A percentile compares a stretch with the other conserved stretches of the same genome.
Conservation (phyloP, 2,329 filamentous ascomycete genomes). For the Didymella arachidicola region DNA sequence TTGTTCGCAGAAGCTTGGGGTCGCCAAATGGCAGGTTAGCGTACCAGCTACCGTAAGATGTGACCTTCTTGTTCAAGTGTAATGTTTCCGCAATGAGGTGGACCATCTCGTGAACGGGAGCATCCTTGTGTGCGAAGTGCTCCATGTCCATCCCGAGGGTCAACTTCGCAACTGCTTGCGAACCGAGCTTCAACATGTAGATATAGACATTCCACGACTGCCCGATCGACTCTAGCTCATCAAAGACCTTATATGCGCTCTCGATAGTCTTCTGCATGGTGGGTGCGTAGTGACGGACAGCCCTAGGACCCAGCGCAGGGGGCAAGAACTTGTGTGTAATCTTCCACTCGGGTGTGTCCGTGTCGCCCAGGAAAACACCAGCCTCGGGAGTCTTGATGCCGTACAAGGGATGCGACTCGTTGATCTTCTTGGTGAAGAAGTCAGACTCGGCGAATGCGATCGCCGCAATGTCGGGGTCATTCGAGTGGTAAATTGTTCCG, state of each 20-base stretch:
- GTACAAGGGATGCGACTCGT: conserved; percentile 40
- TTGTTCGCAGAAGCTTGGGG: conserved; percentile 47
- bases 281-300: conserved; percentile 67
- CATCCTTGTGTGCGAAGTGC: conserved; percentile 54
- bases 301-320: conserved; percentile 65
- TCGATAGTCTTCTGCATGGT: conserved; percentile 65
- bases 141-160: conserved; percentile 56
- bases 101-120: conserved; percentile 62
- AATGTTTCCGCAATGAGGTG: conserved; percentile 60
- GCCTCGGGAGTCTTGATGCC: conserved; percentile 44
- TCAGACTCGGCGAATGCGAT: conserved; percentile 46
- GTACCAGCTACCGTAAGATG: conserved; percentile 65
- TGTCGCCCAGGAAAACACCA: conserved; percentile 53
- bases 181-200: conserved; percentile 60
- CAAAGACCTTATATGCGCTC: conserved; percentile 58
- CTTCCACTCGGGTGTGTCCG: conserved; percentile 60
- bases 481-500: conserved; percentile 44
- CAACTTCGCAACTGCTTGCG: conserved; percentile 56
- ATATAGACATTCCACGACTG: conserved; percentile 59
- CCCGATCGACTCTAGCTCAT: conserved; percentile 56
- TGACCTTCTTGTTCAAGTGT: conserved; percentile 66
- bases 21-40: conserved; percentile 65
- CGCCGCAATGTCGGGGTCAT: conserved; percentile 48
- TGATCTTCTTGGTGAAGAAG: conserved; percentile 55
- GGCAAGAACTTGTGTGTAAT: conserved; percentile 68